These are phyloP conservation scores for Chlorella sp. DNA, from an alignment of 139 green algal genomes.

Conservation along the genomic window DNA sequence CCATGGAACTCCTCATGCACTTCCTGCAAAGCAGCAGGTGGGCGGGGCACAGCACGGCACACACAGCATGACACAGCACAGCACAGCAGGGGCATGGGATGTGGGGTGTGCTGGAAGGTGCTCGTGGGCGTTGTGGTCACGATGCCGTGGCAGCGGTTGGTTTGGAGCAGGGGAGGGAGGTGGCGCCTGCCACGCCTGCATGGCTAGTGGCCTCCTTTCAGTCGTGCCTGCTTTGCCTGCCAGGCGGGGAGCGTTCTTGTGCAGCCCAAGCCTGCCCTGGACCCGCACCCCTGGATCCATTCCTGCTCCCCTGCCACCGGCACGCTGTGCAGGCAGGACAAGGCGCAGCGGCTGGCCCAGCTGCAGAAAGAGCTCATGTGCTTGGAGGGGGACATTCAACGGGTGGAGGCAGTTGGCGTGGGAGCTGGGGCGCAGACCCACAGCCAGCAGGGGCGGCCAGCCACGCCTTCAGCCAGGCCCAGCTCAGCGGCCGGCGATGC, in stretches of 20 bases:
- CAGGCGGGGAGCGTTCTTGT: not conserved
- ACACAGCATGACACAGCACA: too few relatives aligned
- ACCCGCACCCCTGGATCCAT: not conserved
- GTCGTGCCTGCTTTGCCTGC: too few relatives aligned
- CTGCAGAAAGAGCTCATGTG: slow-evolving; percentile 66
- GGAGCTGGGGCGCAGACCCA: not conserved
- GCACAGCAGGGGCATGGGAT: too few relatives aligned
- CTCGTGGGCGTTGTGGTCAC: not conserved
- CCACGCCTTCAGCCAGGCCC: slow-evolving; percentile 8
- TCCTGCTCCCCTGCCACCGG: not conserved
- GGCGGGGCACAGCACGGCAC: not conserved
- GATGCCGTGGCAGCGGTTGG: too few relatives aligned
- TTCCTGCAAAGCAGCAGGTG: slow-evolving; percentile 80
- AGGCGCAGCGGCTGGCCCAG: slow-evolving; percentile 48
- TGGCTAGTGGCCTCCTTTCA: too few relatives aligned
- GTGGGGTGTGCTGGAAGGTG: not conserved
- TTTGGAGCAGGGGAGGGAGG: too few relatives aligned
- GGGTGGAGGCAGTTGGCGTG: slow-evolving; percentile 37
- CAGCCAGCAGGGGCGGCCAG: slow-evolving; percentile 15
- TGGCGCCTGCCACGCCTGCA: too few relatives aligned
- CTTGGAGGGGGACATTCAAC: slow-evolving; percentile 69
- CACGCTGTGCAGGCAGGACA: slow-evolving; percentile 41
- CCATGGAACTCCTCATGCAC: slow-evolving; percentile 78
- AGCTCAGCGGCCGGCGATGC: not conserved
- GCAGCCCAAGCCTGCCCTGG: not conserved